Base-by-base conservation (phyloP, 2,329 filamentous ascomycete species). In the Aspergillus puulaauensis region DNA sequence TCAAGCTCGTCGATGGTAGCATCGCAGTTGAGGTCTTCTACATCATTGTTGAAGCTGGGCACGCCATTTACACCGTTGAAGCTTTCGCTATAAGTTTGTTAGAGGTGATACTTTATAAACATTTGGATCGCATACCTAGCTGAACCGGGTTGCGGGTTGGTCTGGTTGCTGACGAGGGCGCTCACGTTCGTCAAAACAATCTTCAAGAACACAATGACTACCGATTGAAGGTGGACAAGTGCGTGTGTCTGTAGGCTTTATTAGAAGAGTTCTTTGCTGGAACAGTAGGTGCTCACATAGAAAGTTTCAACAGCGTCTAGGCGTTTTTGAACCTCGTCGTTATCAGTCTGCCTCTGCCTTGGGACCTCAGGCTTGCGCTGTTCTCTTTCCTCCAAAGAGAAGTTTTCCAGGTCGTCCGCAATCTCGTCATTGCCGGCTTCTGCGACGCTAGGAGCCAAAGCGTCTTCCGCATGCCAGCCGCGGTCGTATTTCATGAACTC, bases 171-270 rank as follows among this genome's bases (percentile, higher is more conserved):
- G 12, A 93, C 87, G 56, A 95, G 83, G n/a, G 91, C 88, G 27
- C 91, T 95, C 47, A 97, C 91, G 69, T 96, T 96, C 39, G 88
- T 84, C 59, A 98, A 78, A 43, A 98, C 88, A 14, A 92, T 90
- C 72, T 95, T 96, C 64, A 98, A 83, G 40, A 98, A 82, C 4
- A 98, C 93, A 65, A 98, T 96, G 4, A 96, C 89, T 14, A 98
- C 79, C 1, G 93, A 98, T 71, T 98, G 95, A 15, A 99, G 78
- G 72, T 96, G 88, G 1, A 93, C 91, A 52, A 99, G 78, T 0
- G 90, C 86, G 61, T 89, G 82, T 68, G 84, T 82, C 90, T 96
- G 65, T 23, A 51, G 11, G 5, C 41, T 44, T 12, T 14, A 37
- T 24, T 62, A 14, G 58, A 45, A 21, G 6, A 40, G 9, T 21